These are phyloP conservation scores for Phytophthora brassicae DNA, from an alignment of 352 stramenopile species.

Conservation along the genomic window DNA sequence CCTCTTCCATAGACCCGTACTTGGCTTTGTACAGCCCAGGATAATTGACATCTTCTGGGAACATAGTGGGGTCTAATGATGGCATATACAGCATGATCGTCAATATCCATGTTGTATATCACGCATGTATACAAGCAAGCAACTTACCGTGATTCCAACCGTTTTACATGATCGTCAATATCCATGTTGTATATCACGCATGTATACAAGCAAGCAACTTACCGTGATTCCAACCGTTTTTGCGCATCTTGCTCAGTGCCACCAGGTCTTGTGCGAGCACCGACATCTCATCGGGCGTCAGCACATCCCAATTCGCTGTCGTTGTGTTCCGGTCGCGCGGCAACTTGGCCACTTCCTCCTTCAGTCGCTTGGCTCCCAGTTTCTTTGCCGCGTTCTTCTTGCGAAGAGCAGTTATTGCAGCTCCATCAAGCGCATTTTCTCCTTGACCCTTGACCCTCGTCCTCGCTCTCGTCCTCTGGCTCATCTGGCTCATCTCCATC, in stretches of 20 bases:
- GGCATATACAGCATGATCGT: not conserved
- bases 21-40: not conserved
- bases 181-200: conserved; percentile 13
- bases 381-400: not conserved
- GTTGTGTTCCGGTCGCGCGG: not conserved
- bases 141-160: conserved; percentile 16
- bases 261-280: conserved; percentile 4
- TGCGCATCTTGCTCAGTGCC: not conserved
- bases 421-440: not conserved
- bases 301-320: not conserved
- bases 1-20: not conserved
- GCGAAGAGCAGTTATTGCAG: not conserved
- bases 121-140: not conserved
- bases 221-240: conserved; percentile 11
- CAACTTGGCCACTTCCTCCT: not conserved
- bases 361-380: not conserved
- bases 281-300: not conserved
- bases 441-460: not conserved
- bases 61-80: not conserved
- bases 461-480: not conserved
- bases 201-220: not conserved
- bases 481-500: not conserved
- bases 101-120: conserved; percentile 16
- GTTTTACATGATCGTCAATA: not conserved
- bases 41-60: not conserved